Base-by-base conservation (phyloP, 805 yeast species). In the Ogataea ganodermae region DNA sequence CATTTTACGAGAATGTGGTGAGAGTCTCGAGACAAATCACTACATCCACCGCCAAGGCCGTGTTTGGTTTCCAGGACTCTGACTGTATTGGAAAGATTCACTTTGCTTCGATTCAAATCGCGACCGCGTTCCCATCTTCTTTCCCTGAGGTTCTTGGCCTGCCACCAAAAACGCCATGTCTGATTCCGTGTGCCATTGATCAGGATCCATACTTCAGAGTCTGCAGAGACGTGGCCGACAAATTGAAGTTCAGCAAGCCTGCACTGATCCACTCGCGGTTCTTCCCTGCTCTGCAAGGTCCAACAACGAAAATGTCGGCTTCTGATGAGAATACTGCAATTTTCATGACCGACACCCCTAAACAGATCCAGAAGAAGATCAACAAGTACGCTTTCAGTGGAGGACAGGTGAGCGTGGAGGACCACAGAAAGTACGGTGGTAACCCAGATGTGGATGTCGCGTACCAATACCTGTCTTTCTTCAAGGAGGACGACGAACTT, bases 121-220 rank as follows among this genome's bases (percentile, higher is more conserved):
- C 97, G 21, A 84, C 97, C 14, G 95, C 97, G 1, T 92, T 94
- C 74, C 96, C 97, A 49, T 87, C 92, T 41, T 88, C 97, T 12
- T 94, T 89, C 79, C 99, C 98, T 2, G 96, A 85, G 54, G 86
- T 94, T 20, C 79, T 94, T 58, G 97, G 89, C 6, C 71, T 84
- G 60, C 89, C 95, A 38, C 74, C 83, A 41, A 94, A 91, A 73
- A 89, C 97, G 0, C 98, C 97, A 52, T 89, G 96, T 70, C 75
- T 94, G 68, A 94, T 94, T 68, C 99, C 99, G 32, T 94, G 99
- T 77, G 99, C 99, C 40, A 94, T 94, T 66, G 99, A 94, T 67
- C 99, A 92, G 75, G 99, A 94, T 69, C 98, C 99, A 24, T 94
- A 94, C 70, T 94, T 94, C 75, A 80, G 99, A 70, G 95, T 94